A percentile compares a stretch with the other conserved stretches of the same genome.
Conservation (phyloP, 805 yeast species). For the Teunomyces aglyptinius region DNA sequence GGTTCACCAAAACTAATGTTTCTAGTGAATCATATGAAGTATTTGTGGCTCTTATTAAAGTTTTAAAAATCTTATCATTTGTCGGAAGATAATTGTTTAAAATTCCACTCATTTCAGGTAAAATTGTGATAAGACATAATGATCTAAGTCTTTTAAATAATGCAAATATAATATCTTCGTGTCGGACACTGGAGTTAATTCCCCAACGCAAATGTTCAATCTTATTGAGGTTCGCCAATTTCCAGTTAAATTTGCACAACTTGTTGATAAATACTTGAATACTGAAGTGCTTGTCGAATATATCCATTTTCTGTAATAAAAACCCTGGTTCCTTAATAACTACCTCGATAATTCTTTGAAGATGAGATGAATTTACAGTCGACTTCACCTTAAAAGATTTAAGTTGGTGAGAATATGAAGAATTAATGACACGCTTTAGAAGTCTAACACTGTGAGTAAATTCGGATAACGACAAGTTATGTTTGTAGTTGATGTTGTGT, state of each 20-base stretch:
- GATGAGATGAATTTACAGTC: slow-evolving; percentile 20
- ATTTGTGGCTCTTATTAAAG: not conserved
- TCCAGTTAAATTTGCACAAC: slow-evolving; percentile 28
- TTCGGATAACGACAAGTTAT: slow-evolving; percentile 25
- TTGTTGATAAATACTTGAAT: slow-evolving; percentile 23
- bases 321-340: slow-evolving; percentile 24
- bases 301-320: slow-evolving; percentile 22
- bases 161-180: slow-evolving; percentile 19
- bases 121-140: slow-evolving; percentile 22
- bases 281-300: slow-evolving; percentile 24
- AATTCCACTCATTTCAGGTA: slow-evolving; percentile 15
- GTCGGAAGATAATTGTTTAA: slow-evolving; percentile 18
- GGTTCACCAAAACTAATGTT: slow-evolving; percentile 24
- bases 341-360: slow-evolving; percentile 26
- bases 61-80: slow-evolving; percentile 13
- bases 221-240: slow-evolving; percentile 17
- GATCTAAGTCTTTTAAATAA: slow-evolving; percentile 22
- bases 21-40: slow-evolving; percentile 12
- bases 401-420: slow-evolving; percentile 15
- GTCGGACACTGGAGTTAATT: slow-evolving; percentile 21
- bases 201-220: slow-evolving; percentile 26
- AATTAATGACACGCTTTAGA: slow-evolving; percentile 22
- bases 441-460: slow-evolving; percentile 28
- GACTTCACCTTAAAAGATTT: slow-evolving; percentile 21
- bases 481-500: slow-evolving; percentile 20